Base-by-base conservation (phyloP, 768 basidiomycete genomes). In the Calocera viscosa region DNA sequence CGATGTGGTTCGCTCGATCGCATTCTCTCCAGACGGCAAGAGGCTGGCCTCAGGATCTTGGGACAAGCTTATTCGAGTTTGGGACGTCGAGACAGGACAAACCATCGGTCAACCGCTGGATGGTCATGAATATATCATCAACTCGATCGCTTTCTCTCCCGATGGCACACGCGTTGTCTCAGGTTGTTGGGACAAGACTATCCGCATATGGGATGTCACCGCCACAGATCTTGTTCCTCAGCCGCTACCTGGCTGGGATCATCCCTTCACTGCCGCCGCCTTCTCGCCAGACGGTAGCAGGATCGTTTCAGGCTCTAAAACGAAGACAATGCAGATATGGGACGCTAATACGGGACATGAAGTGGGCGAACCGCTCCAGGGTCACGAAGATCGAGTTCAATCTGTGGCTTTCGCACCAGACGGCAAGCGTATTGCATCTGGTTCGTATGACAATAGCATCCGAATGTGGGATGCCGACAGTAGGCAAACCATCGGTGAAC, bases 1-100 rank as follows among this genome's bases (percentile, higher is more conserved):
- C 60, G 78, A 80, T 67, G 77, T 76, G 26, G 79, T 80, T 28
- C 79, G 79, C 75, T 77, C 77, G 19, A 78, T 80, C 65, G 77
- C 77, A 1, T 80, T 79, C 74, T 76, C 78, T 11, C 78, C 80
- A 11, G 78, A 78, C 68, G 78, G 80, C 10, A 74, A 76, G 67
- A 72, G 69, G 33, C 72, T 81, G 64, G 78, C 79, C 14, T 77
- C 77, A 17, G 79, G 78, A 16, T 77, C 76, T 26, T 72, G 78
- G 5, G 80, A 81, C 70, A 75, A 78, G 70, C 78, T 77, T 28
- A 70, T 80, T 26, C 76, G 79, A 63, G 72, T 80, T 26, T 81
- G 79, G 77, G 78, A 80, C 68, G 67, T 49, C 22, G 38, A 43
- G 5, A 49, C 33, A 14, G 40, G 66, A 8, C 16, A 22, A 2